Conservation (phyloP, 2,329 filamentous ascomycete genomes). For the Aspergillus bombycis region DNA sequence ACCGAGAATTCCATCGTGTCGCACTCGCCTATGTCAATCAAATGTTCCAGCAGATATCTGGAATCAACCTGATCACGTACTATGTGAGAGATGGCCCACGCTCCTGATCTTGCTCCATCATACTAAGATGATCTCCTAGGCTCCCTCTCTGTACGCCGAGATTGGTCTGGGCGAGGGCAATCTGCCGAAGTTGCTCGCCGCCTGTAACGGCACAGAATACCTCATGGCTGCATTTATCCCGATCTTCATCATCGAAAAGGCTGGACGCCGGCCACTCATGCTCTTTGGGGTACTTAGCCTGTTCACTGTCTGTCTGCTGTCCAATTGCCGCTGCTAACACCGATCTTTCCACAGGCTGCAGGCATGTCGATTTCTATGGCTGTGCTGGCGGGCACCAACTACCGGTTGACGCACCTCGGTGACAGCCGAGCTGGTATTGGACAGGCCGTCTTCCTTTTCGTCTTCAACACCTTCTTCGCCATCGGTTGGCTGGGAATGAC, state of each 20-base stretch:
- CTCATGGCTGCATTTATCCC: slow-evolving; percentile 55
- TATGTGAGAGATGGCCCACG: slow-evolving; percentile 40
- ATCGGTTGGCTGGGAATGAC: slow-evolving; percentile 66
- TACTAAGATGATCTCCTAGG: slow-evolving; percentile 16
- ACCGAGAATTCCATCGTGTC: slow-evolving; percentile 60
- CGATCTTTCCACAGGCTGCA: slow-evolving; percentile 54
- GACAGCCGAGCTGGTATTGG: slow-evolving; percentile 45
- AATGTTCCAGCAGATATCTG: slow-evolving; percentile 55
- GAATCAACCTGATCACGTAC: slow-evolving; percentile 51
- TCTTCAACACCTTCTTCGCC: slow-evolving; percentile 70
- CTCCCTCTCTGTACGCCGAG: slow-evolving; percentile 23
- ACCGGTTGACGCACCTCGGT: slow-evolving; percentile 31
- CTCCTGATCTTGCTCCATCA: slow-evolving; percentile 29
- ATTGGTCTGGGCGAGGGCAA: slow-evolving; percentile 25
- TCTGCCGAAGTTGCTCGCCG: slow-evolving; percentile 51
- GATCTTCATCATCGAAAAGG: slow-evolving; percentile 54
- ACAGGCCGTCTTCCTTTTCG: slow-evolving; percentile 55
- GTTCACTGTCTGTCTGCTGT: neutral
- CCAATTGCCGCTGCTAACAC: slow-evolving; percentile 51
- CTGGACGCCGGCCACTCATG: slow-evolving; percentile 68
- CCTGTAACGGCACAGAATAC: slow-evolving; percentile 58
- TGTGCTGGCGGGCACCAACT: slow-evolving; percentile 50
- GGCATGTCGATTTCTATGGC: slow-evolving; percentile 70
- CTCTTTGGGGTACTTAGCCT: slow-evolving; percentile 66
- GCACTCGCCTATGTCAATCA: slow-evolving; percentile 61